Percentiles rank a stretch among this genome's conserved stretches.
phyloP scores from a whole-genome alignment of 768 basidiomycete species.

The Psilocybe cubensis region DNA sequence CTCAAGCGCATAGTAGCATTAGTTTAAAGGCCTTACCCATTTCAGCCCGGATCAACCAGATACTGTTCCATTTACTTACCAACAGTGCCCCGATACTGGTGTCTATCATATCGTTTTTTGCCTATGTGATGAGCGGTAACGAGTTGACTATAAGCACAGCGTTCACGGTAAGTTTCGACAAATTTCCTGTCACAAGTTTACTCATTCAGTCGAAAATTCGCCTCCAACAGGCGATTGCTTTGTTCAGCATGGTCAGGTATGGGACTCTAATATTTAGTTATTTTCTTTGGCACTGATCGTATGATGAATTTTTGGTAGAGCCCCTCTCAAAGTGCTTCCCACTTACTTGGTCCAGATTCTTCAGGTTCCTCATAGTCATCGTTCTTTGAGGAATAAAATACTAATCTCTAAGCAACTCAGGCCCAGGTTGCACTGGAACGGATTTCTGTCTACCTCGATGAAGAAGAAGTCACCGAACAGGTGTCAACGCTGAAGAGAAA shows the following conservation, averaged over 20 bases:
- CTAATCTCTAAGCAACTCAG: constrained; percentile 27
- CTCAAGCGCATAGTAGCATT: background rate
- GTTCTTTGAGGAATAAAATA: background rate
- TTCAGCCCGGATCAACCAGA: constrained; percentile 68
- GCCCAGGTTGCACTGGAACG: constrained; percentile 68
- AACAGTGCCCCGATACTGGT: constrained; percentile 76
- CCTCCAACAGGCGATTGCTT: constrained; percentile 66
- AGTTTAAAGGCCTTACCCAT: background rate
- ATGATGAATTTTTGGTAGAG: constrained; percentile 31
- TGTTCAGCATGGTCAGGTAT: constrained; percentile 77
- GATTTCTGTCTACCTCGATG: constrained; percentile 66
- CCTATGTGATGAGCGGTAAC: constrained; percentile 71
- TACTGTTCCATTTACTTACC: constrained; percentile 77
- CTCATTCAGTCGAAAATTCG: background rate
- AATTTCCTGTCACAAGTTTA: background rate
- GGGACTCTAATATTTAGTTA: background rate
- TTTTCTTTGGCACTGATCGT: too few relatives aligned
- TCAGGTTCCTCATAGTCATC: constrained; percentile 39
- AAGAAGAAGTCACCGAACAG: constrained; percentile 70
- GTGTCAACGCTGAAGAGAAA: constrained; percentile 62
- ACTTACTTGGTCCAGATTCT: constrained; percentile 78
- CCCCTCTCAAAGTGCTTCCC: constrained; percentile 81
- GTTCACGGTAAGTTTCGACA: constrained; percentile 66
- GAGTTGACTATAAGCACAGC: constrained; percentile 79
- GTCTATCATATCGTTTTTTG: constrained; percentile 81